These are phyloP conservation scores for Aspergillus diversus DNA, from an alignment of 495 filamentous ascomycete species.

Conservation along the genomic window DNA sequence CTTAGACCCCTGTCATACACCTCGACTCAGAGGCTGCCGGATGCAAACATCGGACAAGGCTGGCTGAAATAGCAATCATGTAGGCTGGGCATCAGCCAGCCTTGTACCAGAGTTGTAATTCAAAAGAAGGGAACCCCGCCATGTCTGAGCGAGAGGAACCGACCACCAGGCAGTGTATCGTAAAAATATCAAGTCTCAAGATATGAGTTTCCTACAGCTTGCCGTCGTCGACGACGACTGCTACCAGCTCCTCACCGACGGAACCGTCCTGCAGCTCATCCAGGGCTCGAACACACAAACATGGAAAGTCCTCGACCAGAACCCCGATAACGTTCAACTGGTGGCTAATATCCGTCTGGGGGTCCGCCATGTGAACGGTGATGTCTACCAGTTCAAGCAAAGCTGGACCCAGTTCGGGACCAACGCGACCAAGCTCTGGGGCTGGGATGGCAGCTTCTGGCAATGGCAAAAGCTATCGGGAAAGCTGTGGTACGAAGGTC, in stretches of 20 bases:
- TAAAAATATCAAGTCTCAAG: neutral
- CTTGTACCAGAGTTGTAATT: no score
- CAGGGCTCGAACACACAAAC: neutral
- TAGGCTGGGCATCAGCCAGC: no score
- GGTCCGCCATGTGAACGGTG: constrained; percentile 5
- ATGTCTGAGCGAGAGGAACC: no score
- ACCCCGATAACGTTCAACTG: constrained; percentile 9
- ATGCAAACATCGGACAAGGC: no score
- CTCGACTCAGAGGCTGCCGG: no score
- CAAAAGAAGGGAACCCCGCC: no score
- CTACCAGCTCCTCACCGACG: constrained; percentile 13
- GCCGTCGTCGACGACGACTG: constrained; percentile 3
- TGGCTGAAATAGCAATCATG: no score
- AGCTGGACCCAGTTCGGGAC: neutral
- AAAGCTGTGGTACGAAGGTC: constrained; percentile 5
- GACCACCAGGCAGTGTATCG: no score
- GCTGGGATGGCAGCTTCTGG: neutral
- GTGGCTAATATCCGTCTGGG: constrained; percentile 1
- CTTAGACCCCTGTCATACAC: no score
- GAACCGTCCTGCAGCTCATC: constrained; percentile 4
- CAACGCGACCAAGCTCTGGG: constrained; percentile 7
- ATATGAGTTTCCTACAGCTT: constrained; percentile 12
- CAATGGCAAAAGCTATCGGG: neutral
- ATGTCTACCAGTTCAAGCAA: neutral
- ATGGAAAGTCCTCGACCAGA: constrained; percentile 5